Base-by-base conservation (phyloP, 2,329 filamentous ascomycete genomes). In the Thielaviopsis ethacetica region DNA sequence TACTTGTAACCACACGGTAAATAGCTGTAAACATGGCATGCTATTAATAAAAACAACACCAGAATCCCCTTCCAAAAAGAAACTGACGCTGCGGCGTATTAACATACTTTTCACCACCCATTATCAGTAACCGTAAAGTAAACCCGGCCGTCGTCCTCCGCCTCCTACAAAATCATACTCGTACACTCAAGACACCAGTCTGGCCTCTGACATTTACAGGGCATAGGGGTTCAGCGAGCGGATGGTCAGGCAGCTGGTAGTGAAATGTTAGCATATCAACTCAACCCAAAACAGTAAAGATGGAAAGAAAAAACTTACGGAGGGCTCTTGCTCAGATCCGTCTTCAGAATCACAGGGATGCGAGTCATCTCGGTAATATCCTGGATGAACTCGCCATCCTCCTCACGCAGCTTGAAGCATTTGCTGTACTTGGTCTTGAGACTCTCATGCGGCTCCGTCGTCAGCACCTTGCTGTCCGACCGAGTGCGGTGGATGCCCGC, bases 351-450 rank as follows among this genome's bases (percentile, higher is more conserved):
- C 65, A 98, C 87, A n/a, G 93, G 93, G 62, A 98, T 87, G 65
- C 91, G 81, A 51, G 89, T 91, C 91, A 98, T 96, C 77, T 98
- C 93, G 60, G 85, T 91, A 64, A 98, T 90, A 71, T 98, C 93
- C 74, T 98, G 93, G 68, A 98, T 96, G 75, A 94, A 94, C 66
- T 97, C 88, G 64, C 91, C 91, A 65, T 87, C 86, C 72, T 95
- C 88, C 71, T 98, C 91, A 57, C 93, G 81, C 65, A 98, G 78
- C 65, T 84, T 83, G 76, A 97, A 97, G 64, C 93, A 76, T 69
- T 85, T 88, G 63, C 95, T 73, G 72, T 96, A 98, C 76, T 95
- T 96, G 76, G 97, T 90, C 79, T 95, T 97, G 75, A 93, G 89
- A 64, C 80, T 88, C 69, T 93, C 73, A 68, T 90, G 89, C 60